These are phyloP conservation scores for Zygoascus biomembranicola DNA, from an alignment of 805 yeast species.

Conservation along the genomic window DNA sequence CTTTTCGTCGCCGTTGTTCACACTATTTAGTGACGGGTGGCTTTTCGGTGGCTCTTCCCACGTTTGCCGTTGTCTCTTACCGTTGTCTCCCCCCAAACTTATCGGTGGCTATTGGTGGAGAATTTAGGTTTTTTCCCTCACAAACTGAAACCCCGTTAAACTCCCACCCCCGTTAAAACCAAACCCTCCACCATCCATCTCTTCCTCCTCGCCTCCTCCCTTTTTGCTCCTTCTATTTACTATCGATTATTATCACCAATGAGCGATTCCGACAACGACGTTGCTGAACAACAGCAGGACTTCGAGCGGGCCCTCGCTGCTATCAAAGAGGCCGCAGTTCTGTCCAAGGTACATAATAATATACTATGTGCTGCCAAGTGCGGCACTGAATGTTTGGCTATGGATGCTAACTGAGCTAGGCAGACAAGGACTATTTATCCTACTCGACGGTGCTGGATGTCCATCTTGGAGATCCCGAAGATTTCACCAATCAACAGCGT, in stretches of 20 bases:
- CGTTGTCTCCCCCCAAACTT: too few species aligned
- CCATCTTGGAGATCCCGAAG: slow-evolving; percentile 41
- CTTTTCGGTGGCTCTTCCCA: too few species aligned
- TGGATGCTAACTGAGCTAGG: slow-evolving; percentile 15
- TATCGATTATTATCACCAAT: background rate
- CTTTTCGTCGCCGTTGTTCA: too few species aligned
- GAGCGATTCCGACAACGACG: background rate
- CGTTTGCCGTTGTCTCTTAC: too few species aligned
- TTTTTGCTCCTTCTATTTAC: background rate
- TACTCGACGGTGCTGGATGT: slow-evolving; percentile 68
- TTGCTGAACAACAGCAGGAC: background rate
- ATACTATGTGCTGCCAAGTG: too few species aligned
- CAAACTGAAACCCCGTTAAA: too few species aligned
- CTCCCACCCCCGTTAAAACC: too few species aligned
- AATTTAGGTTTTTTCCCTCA: too few species aligned
- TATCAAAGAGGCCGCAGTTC: slow-evolving; percentile 15
- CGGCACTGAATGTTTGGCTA: too few species aligned
- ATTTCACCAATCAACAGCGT: slow-evolving; percentile 44
- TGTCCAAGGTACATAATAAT: slow-evolving; percentile 9
- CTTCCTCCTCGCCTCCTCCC: background rate
- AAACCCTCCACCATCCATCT: too few species aligned
- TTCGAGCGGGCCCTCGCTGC: background rate
- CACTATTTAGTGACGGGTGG: too few species aligned
- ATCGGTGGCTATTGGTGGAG: too few species aligned
- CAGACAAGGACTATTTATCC: slow-evolving; percentile 54